Conservation (phyloP, 768 basidiomycete genomes). For the Tubosaeta brunneosetosa region DNA sequence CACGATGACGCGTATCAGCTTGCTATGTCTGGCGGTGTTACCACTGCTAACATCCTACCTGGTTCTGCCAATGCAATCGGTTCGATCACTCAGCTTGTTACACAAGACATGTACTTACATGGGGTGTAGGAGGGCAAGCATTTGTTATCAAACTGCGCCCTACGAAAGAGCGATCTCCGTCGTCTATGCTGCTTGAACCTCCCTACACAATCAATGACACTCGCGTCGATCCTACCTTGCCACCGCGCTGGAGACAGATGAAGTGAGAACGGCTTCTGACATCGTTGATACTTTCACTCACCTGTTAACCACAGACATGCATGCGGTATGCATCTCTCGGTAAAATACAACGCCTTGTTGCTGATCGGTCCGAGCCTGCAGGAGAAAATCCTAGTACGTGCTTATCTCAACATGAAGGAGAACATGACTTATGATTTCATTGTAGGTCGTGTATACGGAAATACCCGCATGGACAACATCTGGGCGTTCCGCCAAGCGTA, state of each 20-base stretch:
- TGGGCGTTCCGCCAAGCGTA: constrained; percentile 54
- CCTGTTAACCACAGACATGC: constrained; percentile 43
- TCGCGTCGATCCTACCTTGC: constrained; percentile 31
- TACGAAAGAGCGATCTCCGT: constrained; percentile 68
- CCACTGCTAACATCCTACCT: constrained; percentile 76
- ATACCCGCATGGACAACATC: constrained; percentile 42
- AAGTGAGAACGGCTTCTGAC: constrained; percentile 44
- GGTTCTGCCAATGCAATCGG: constrained; percentile 76
- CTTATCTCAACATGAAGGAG: neutral
- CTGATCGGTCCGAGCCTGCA: constrained; percentile 10
- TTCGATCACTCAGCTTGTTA: constrained; percentile 29
- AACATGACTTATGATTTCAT: neutral
- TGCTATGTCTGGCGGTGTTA: constrained; percentile 84
- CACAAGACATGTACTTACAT: constrained; percentile 6
- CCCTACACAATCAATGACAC: constrained; percentile 59
- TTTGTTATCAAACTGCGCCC: constrained; percentile 82
- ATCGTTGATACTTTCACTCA: constrained; percentile 1
- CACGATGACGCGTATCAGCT: constrained; percentile 73
- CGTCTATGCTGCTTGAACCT: constrained; percentile 82
- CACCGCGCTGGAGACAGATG: constrained; percentile 74
- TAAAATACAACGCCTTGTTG: neutral
- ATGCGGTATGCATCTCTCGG: constrained; percentile 39
- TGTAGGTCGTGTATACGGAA: constrained; percentile 27
- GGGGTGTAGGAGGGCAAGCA: constrained; percentile 69
- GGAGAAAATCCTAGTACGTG: constrained; percentile 47